Evolutionary conservation across 2,329 filamentous ascomycete genomes (phyloP).

Genomic region (Botryosphaeria dothidea): DNA sequence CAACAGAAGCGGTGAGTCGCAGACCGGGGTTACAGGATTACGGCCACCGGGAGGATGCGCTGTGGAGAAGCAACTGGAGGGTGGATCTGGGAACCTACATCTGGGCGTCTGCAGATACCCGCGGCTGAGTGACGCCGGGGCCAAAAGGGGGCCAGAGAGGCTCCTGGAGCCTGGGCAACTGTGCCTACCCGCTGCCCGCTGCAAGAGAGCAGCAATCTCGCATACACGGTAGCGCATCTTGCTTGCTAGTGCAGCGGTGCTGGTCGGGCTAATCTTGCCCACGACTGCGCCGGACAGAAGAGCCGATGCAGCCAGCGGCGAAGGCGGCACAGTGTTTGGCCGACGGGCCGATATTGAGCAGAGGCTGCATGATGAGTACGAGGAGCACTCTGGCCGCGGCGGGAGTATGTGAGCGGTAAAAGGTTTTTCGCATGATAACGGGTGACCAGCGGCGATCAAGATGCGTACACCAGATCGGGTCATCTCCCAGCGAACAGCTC

Average conservation of each 20-base stretch:
- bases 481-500: not conserved
- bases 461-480: not conserved
- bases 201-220: conserved; percentile 5
- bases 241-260: not conserved
- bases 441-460: not conserved
- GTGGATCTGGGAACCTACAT: not conserved
- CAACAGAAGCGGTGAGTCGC: conserved; percentile 6
- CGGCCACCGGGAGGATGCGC: not conserved
- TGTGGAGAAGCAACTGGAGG: not conserved
- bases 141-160: not conserved
- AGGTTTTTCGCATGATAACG: conserved; percentile 5
- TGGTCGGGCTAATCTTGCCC: conserved; percentile 3
- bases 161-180: not conserved
- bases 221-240: not conserved
- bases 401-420: conserved; percentile 1
- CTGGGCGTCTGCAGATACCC: conserved; percentile 9
- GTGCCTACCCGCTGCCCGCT: conserved; percentile 9
- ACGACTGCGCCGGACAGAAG: not conserved
- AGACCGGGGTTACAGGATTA: not conserved
- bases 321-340: not conserved
- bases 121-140: not conserved
- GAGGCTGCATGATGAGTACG: not conserved
- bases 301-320: conserved; percentile 7
- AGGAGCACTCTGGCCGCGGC: no score
- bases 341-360: not conserved